phyloP scores from a whole-genome alignment of 1,284 basidiomycete genomes.

The Kwoniella shivajii region DNA sequence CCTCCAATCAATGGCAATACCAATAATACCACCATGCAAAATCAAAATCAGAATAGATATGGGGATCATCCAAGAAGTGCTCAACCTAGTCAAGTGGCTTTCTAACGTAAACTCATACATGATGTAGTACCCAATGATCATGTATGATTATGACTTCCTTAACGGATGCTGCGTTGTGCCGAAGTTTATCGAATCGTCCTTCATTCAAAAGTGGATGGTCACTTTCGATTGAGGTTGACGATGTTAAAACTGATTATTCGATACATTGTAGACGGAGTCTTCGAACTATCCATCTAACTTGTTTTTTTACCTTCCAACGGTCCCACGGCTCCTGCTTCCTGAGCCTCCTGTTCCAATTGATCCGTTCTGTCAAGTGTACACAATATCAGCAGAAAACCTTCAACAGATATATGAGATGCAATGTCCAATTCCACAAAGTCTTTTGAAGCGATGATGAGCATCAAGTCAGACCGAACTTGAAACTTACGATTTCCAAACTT shows the following conservation, averaged over 20 bases:
- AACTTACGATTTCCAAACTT: conserved; percentile 69
- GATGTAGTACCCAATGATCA: conserved; percentile 1
- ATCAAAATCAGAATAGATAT: neutral
- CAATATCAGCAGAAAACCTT: neutral
- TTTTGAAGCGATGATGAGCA: neutral
- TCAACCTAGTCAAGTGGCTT: conserved; percentile 18
- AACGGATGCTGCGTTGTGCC: too few relatives aligned
- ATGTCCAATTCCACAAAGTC: neutral
- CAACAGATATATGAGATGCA: neutral
- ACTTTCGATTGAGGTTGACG: too few relatives aligned
- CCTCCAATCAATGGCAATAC: neutral
- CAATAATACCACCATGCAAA: neutral
- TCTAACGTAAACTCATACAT: neutral
- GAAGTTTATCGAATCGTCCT: too few relatives aligned
- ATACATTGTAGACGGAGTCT: too few relatives aligned
- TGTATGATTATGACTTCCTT: neutral
- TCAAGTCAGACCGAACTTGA: neutral
- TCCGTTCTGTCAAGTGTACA: conserved; percentile 12
- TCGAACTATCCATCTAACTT: too few relatives aligned
- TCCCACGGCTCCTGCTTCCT: conserved; percentile 15
- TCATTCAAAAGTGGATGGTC: too few relatives aligned
- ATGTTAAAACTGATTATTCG: too few relatives aligned
- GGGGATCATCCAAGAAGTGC: conserved; percentile 19
- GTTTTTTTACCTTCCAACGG: neutral
- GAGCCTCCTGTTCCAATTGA: conserved; percentile 21